Evolutionary conservation across 192 early-diverging fungal genomes (phyloP), one percentile per base, ranked within the genome.

Genomic region (Umbelopsis vinacea): DNA sequence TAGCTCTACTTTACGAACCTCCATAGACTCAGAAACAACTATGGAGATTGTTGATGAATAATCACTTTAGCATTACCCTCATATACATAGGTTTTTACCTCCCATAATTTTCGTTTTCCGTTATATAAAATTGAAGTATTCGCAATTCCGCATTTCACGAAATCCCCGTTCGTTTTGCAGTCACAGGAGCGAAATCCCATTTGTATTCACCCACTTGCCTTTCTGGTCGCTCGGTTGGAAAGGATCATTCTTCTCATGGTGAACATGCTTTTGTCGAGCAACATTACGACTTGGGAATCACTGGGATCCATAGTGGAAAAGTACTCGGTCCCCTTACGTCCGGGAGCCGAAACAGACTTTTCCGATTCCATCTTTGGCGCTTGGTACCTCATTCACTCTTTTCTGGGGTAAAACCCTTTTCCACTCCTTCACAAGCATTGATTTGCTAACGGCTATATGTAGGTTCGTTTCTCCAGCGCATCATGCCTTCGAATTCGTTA

Each of bases 401-500:
- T 68, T 54, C 40, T 43, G 11, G 21, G 26, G 35, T 55, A 38
- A 38, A 46, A 43, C 9, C 9, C 47, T 29, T 6, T 21, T n/a
- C 15, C 22, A 38, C 12, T 10, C 29, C 29, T 3, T 29, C 3
- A 29, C 3, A 10, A 46, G 19, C 46, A 29, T 24, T 11, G 24
- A n/a, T 8, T 40, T 45, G 52, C 19, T 43, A 54, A 35, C 33
- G 24, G 19, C 35, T 50, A 2, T 7, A 70, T 35, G 21, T 73
- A 82, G 85, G 85, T 87, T 79, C 48, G 70, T 87, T 19, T 81
- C 83, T n/a, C 85, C 85, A 14, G 72, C 82, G 43, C 77, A 77
- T 17, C 85, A 87, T 53, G 81, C 70, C 2, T 72, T 82, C 43
- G 85, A 87, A 43, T 81, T 87, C 22, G 21, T 83, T 3, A 77